Base-by-base conservation (phyloP, 2,329 filamentous ascomycete species). In the Hortaea werneckii region DNA sequence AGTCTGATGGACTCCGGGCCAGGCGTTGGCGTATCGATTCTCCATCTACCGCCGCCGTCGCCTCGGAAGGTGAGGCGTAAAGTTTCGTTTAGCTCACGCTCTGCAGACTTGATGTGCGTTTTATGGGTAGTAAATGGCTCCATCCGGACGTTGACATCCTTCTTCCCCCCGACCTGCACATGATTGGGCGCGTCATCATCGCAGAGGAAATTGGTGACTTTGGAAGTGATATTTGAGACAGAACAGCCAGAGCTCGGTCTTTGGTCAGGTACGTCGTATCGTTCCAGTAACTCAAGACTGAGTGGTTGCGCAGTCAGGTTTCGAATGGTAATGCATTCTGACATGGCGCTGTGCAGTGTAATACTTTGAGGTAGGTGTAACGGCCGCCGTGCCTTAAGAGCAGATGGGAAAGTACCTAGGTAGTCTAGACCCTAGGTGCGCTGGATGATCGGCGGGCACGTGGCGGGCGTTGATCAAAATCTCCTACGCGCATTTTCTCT, bases 301-400 rank as follows among this genome's bases (percentile, higher is more conserved):
- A 95, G 71, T n/a, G 80, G 74, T 41, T 77, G 81, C 47, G 78
- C 72, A 39, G 86, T 90, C 53, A 94, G 71, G 65, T 95, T 95
- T 58, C 89, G 87, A 58, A 95, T 78, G 4, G 77, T 85, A 54
- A 95, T 70, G 13, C 62, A 58, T 5, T 44, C 55, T 52, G 56
- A 48, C 61, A 64, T 63, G 42, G 32, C 32, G 32, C 9, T 9
- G 32, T 20, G 20, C 20, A 20, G 20, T 20, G 20, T 20, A 20
- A 20, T 20, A 20, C 20, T 20, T 20, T 20, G 20, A 20, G 20
- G 20, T 20, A 20, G 20, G 4, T 20, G 20, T 20, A 2, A 20
- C 20, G 20, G 20, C 20, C 20, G 20, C 20, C 20, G 20, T 20
- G 20, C 20, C 20, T 20, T 20, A 20, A 20, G 20, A 20, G 20